These are phyloP conservation scores for Aureobasidium sp. DNA, from an alignment of 2,329 filamentous ascomycete species.

Conservation along the genomic window DNA sequence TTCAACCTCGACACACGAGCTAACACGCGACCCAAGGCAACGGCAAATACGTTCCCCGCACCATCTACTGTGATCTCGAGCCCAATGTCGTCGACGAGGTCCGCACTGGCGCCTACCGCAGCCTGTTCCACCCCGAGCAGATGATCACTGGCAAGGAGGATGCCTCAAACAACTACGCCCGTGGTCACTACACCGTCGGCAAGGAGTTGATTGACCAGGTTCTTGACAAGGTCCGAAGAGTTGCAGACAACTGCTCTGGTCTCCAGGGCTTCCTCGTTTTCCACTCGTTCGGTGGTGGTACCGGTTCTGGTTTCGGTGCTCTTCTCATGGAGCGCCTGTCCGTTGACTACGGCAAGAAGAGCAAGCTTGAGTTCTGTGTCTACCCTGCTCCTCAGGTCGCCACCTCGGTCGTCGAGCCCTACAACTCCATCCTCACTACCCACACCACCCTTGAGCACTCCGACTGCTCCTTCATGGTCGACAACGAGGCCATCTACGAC, in stretches of 20 bases:
- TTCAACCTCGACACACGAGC: constrained; percentile 38
- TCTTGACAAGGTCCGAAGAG: constrained; percentile 92
- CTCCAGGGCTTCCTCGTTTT: constrained; percentile 99
- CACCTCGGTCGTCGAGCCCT: constrained; percentile 96
- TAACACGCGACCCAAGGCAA: constrained; percentile 52
- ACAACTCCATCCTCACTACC: constrained; percentile 98
- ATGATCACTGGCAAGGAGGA: constrained; percentile 99
- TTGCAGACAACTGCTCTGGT: constrained; percentile 95
- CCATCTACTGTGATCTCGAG: constrained; percentile 99
- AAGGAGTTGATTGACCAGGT: constrained; percentile 99
- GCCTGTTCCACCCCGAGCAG: constrained; percentile 96
- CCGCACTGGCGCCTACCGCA: constrained; percentile 92
- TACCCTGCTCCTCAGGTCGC: constrained; percentile 97
- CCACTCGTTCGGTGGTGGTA: constrained; percentile 99
- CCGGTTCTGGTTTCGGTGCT: constrained; percentile 96
- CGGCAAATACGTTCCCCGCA: constrained; percentile 97
- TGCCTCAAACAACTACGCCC: constrained; percentile 99
- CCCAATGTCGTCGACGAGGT: constrained; percentile 99
- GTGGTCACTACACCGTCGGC: constrained; percentile 98
- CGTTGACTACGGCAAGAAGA: constrained; percentile 99
- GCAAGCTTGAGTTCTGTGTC: constrained; percentile 99
- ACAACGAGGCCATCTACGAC: constrained; percentile 99
- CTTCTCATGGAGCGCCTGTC: constrained; percentile 98
- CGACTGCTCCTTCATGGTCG: constrained; percentile 99
- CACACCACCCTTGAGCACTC: constrained; percentile 99